Percentiles rank a stretch among this genome's conserved stretches.
phyloP scores from a whole-genome alignment of 495 filamentous ascomycete genomes.

The Lepidopterella palustris region DNA sequence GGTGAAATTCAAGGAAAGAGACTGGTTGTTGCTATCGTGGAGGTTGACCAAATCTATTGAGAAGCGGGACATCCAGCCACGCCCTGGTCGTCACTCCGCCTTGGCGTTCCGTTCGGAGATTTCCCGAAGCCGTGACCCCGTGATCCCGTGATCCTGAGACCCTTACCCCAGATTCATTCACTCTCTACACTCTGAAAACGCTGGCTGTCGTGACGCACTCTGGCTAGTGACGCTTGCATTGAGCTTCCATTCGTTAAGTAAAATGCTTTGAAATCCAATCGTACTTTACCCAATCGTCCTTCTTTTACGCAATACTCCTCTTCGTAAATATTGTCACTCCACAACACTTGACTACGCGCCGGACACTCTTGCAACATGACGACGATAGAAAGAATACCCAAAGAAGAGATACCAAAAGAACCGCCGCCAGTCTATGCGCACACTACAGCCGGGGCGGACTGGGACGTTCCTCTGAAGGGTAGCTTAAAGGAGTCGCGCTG shows the following conservation, averaged over 20 bases:
- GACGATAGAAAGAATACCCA: not conserved
- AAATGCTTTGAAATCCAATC: not conserved
- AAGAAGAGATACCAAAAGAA: conserved; percentile 10
- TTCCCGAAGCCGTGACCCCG: not conserved
- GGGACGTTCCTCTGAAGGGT: conserved; percentile 11
- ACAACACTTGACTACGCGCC: not conserved
- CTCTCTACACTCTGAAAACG: not conserved
- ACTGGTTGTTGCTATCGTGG: no score
- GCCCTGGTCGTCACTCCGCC: no score
- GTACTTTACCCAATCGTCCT: not conserved
- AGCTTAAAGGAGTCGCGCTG: conserved; percentile 3
- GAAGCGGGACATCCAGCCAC: no score
- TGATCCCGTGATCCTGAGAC: no score
- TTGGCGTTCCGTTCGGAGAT: not conserved
- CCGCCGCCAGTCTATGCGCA: conserved; percentile 4
- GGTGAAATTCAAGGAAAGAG: no score
- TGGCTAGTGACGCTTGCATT: not conserved
- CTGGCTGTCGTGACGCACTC: not conserved
- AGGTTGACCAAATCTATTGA: no score
- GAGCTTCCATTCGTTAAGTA: not conserved
- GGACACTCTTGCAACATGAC: not conserved
- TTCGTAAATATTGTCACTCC: not conserved
- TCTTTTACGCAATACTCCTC: not conserved
- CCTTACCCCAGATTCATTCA: not conserved
- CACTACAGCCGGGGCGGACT: not conserved